These are phyloP conservation scores for Flammula alnicola DNA, from an alignment of 1,284 basidiomycete species.

Conservation along the genomic window DNA sequence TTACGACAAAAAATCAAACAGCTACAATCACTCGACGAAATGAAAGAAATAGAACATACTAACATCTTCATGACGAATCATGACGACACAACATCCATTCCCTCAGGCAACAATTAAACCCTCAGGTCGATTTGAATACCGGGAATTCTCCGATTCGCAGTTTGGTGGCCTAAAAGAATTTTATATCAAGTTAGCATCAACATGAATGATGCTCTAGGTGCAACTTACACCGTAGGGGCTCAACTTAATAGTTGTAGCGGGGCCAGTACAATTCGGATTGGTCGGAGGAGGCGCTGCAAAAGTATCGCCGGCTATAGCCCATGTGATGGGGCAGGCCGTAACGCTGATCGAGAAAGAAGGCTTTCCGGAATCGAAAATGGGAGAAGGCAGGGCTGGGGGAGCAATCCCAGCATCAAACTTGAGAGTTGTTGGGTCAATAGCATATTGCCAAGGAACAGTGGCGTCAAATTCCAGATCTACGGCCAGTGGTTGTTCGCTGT, in stretches of 20 bases:
- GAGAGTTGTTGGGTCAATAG: conserved; percentile 59
- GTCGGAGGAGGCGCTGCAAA: conserved; percentile 56
- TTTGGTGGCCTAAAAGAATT: conserved; percentile 50
- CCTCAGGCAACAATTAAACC: no score
- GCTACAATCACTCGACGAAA: no score
- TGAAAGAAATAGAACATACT: no score
- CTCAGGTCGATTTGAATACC: conserved; percentile 23
- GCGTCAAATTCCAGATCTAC: conserved; percentile 59
- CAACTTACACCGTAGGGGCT: conserved; percentile 58
- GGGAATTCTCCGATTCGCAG: conserved; percentile 61
- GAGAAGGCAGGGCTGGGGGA: conserved; percentile 49
- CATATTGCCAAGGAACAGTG: conserved; percentile 54
- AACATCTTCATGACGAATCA: no score
- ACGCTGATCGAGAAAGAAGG: conserved; percentile 56
- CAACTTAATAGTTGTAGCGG: conserved; percentile 48
- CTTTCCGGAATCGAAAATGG: conserved; percentile 57
- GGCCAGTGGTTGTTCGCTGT: conserved; percentile 51
- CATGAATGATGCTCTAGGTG: background rate
- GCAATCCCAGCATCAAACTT: conserved; percentile 46
- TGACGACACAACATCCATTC: no score
- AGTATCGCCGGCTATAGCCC: conserved; percentile 52
- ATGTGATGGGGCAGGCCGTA: conserved; percentile 54
- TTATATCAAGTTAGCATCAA: background rate
- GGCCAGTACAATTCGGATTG: conserved; percentile 49
- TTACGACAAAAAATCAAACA: no score